Evolutionary conservation across 2,329 filamentous ascomycete species (phyloP), one percentile per base, ranked within the genome.

Genomic region (Sarocladium brachiariae): DNA sequence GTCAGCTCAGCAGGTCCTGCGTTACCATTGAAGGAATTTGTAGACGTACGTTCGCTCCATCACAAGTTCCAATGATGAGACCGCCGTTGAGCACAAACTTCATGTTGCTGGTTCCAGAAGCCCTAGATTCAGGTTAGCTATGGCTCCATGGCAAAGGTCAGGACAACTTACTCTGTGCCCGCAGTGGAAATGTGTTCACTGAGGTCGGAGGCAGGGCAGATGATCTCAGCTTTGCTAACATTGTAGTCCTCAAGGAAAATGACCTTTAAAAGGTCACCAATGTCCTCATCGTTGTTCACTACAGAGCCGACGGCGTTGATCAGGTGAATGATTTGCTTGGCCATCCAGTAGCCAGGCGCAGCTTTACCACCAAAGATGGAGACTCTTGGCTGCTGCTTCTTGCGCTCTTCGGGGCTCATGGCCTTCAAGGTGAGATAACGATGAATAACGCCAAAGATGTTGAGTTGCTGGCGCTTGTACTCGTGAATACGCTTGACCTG

Each of bases 401-500:
- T 92, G 58, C 84, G 82, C 65, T 96, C 86, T 60, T 90, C 88
- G 0, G 88, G 75, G 21, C 78, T 81, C 86, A 96, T 83, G 31
- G 81, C 78, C 74, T 97, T 99, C 66, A 99, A 85, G 13, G 80
- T 80, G 34, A 99, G 77, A 67, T 97, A 99, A 49, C 92, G 84
- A 68, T 96, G 88, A 58, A 99, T 97, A 54, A 96, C 89, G 52
- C 93, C 93, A 63, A 97, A 97, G 60, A 99, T 96, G 74, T 99
- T 99, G 67, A 99, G 83, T 70, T 99, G 93, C 70, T 99, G 92
- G 53, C 91, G 87, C 79, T 99, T 99, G 74, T 99, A 99, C 70
- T 99, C 93, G 69, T 99, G 93, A 58, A 99, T 99, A 63, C 93
- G 87, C 78, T 99, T 99, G 61, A 99, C 93, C 65, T 99, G 93